phyloP scores from a whole-genome alignment of 345 rosid species.

The Eucalyptus erythrocorys region DNA sequence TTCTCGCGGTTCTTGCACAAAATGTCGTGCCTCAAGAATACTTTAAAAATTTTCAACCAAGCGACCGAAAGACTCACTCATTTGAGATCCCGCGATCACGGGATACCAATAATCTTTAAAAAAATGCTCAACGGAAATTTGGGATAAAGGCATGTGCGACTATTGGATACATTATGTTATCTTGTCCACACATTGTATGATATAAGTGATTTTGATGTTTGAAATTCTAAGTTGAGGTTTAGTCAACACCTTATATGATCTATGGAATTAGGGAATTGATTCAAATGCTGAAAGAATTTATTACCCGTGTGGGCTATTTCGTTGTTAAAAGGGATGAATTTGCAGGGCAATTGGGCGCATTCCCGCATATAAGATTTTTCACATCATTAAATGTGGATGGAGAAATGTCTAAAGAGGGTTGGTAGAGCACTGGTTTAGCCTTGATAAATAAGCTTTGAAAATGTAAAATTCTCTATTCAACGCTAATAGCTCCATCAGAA shows the following conservation, averaged over 20 bases:
- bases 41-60: background rate
- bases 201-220: background rate
- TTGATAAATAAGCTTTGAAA: background rate
- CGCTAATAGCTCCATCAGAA: background rate
- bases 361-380: background rate
- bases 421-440: background rate
- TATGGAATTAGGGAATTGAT: background rate
- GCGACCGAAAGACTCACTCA: background rate
- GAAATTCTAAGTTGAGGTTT: background rate
- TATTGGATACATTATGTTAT: background rate
- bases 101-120: fast-evolving
- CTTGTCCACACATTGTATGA: fast-evolving
- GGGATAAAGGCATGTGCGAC: fast-evolving
- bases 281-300: background rate
- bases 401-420: background rate
- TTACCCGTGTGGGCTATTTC: too few relatives aligned
- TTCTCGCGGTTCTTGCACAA: background rate
- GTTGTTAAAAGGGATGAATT: too few relatives aligned
- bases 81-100: background rate
- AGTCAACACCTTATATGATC: background rate
- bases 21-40: background rate
- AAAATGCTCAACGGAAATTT: fast-evolving
- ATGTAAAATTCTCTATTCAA: background rate
- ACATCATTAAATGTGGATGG: background rate
- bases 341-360: background rate